Evolutionary conservation across 768 basidiomycete species (phyloP).

Genomic region (Leccinum olivaceopallidum): DNA sequence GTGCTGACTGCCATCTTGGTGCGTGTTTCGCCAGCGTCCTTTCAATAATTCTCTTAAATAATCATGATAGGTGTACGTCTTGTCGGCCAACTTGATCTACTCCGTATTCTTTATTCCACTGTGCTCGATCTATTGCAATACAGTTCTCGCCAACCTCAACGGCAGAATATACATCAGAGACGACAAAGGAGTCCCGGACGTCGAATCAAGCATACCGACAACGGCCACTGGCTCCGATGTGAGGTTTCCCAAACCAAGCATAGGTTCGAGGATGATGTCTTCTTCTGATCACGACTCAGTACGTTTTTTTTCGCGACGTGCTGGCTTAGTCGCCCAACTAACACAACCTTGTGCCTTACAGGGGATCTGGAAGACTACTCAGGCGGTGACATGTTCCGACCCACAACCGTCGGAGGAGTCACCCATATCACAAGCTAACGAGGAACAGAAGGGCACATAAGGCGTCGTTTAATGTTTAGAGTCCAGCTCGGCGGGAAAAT

Average conservation of each 20-base stretch:
- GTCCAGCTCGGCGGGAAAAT: neutral
- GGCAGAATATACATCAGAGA: constrained; percentile 1
- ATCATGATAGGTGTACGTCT: neutral
- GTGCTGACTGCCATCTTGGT: constrained; percentile 4
- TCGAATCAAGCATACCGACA: neutral
- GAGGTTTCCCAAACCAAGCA: neutral
- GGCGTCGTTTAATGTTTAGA: neutral
- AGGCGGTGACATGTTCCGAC: neutral
- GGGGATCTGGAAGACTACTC: constrained; percentile 1
- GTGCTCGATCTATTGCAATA: constrained; percentile 4
- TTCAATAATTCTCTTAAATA: no score
- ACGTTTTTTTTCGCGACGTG: neutral
- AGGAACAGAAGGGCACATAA: neutral
- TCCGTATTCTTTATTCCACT: neutral
- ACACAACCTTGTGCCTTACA: neutral
- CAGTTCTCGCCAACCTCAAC: constrained; percentile 1
- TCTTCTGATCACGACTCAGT: neutral
- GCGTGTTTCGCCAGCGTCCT: neutral
- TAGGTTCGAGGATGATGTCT: neutral
- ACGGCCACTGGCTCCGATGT: neutral
- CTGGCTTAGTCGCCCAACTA: neutral
- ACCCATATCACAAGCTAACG: neutral
- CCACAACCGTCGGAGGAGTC: neutral
- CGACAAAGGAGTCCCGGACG: neutral
- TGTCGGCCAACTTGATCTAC: constrained; percentile 1